These are phyloP conservation scores for Colletotrichum horii DNA, from an alignment of 2,329 filamentous ascomycete species.

Conservation along the genomic window DNA sequence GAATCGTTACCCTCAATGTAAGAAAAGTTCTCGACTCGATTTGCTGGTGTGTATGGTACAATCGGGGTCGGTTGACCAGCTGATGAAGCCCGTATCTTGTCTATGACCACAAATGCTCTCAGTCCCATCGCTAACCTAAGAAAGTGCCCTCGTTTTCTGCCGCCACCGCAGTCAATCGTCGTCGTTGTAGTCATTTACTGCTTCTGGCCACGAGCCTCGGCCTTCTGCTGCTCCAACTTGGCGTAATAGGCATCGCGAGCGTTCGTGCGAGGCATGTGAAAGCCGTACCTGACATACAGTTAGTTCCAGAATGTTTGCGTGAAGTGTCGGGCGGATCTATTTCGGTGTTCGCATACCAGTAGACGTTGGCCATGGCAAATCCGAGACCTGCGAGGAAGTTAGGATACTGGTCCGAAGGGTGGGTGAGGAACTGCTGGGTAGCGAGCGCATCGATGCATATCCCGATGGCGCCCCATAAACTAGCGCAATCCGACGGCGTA, in stretches of 20 bases:
- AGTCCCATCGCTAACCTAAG: background rate
- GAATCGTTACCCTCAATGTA: background rate
- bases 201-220: slow-evolving; percentile 36
- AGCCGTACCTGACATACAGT: slow-evolving; percentile 59
- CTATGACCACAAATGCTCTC: slow-evolving; percentile 11
- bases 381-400: slow-evolving; percentile 53
- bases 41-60: slow-evolving; percentile 24
- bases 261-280: slow-evolving; percentile 64
- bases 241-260: slow-evolving; percentile 64
- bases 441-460: background rate
- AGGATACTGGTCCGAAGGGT: slow-evolving; percentile 28
- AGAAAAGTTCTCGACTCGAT: background rate
- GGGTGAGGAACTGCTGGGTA: background rate
- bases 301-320: background rate
- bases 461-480: background rate
- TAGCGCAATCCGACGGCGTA: background rate
- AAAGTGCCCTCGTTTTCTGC: background rate
- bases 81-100: slow-evolving; percentile 15
- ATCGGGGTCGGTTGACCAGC: slow-evolving; percentile 14
- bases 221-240: slow-evolving; percentile 63
- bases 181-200: slow-evolving; percentile 4
- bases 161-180: background rate
- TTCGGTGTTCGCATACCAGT: slow-evolving; percentile 53
- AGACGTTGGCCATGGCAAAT: slow-evolving; percentile 58
- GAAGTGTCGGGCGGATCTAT: background rate